Base-by-base conservation (phyloP, 345 rosid species). In the Populus ilicifolia region DNA sequence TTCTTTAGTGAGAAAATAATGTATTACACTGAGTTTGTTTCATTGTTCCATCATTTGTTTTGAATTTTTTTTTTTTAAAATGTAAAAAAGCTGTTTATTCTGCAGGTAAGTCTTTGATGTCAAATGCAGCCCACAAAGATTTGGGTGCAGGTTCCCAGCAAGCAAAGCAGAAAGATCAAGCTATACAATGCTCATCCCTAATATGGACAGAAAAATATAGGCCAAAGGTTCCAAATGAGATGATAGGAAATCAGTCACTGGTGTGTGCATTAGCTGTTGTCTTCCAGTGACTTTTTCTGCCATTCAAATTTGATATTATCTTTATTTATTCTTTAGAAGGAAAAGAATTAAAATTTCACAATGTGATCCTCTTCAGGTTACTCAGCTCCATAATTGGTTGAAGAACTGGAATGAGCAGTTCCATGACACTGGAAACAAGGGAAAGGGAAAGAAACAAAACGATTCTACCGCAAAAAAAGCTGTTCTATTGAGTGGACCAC, bases 141-240 rank as follows among this genome's bases (percentile, higher is more conserved):
- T 74, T 82, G 44, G 69, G 61, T 12, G 41, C 81, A 61, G 67
- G 65, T 73, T 69, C 85, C 56, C 63, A 80, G 63, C 84, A 89
- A 44, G 82, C 83, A 13, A 88, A 89, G 82, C 85, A 67, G 71
- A 89, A 89, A 82, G 84, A 77, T 70, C 85, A 87, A 80, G 68
- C 79, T 78, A 61, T 52, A 35, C 82, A 71, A 56, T 81, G 77
- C 30, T 77, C 91, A 80, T 84, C 86, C 61, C 82, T 90, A 90
- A 77, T 90, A 73, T 96, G 96, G 99, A 91, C 94, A 59, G 99
- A 92, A 68, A 93, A 93, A 80, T 91, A 96, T 73, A 88, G 90
- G 87, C 98, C 98, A 66, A 93, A 92, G 83, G 82, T 82, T 83
- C 90, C 94, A n/a, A 90, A 82, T 76, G 99, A 96, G 80, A 90